A percentile compares a stretch with the other conserved stretches of the same genome.
phyloP scores from a whole-genome alignment of 2,329 filamentous ascomycete genomes.

The Dactylellina haptotyla region DNA sequence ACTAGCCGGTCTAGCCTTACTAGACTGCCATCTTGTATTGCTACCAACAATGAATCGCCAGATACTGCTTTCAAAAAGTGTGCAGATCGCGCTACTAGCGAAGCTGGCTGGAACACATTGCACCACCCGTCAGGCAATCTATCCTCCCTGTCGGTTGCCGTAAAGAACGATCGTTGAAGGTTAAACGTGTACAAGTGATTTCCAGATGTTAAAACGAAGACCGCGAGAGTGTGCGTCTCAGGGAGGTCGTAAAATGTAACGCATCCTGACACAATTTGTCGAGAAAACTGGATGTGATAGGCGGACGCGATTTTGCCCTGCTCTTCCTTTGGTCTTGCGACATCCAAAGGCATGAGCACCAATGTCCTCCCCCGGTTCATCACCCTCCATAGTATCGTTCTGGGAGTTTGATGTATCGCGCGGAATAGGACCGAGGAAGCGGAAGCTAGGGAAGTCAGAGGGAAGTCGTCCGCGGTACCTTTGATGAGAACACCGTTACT shows the following conservation, averaged over 20 bases:
- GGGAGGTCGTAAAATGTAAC: conserved; percentile 83
- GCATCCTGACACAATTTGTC: conserved; percentile 77
- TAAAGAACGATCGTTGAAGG: conserved; percentile 83
- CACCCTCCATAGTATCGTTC: conserved; percentile 90
- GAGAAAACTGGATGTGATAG: conserved; percentile 79
- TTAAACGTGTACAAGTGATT: conserved; percentile 84
- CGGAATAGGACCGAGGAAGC: conserved; percentile 88
- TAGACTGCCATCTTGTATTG: conserved; percentile 81
- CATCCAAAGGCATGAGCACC: conserved; percentile 83
- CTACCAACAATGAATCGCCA: conserved; percentile 78
- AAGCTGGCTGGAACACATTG: conserved; percentile 77
- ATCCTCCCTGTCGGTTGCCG: conserved; percentile 74
- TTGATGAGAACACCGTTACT: conserved; percentile 64
- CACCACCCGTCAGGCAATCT: conserved; percentile 73
- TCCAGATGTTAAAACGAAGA: conserved; percentile 79
- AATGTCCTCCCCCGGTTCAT: conserved; percentile 81
- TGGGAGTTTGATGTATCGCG: conserved; percentile 76
- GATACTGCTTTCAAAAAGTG: conserved; percentile 82
- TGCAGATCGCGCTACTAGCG: conserved; percentile 78
- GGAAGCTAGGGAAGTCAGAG: conserved; percentile 76
- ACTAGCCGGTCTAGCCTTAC: conserved; percentile 73
- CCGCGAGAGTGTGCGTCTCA: conserved; percentile 78
- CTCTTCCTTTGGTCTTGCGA: conserved; percentile 74
- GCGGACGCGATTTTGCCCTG: conserved; percentile 76
- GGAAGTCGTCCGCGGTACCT: conserved; percentile 69